Percentiles rank a stretch among this genome's conserved stretches.
phyloP scores from a whole-genome alignment of 495 filamentous ascomycete genomes.

The Neurospora discreta region DNA sequence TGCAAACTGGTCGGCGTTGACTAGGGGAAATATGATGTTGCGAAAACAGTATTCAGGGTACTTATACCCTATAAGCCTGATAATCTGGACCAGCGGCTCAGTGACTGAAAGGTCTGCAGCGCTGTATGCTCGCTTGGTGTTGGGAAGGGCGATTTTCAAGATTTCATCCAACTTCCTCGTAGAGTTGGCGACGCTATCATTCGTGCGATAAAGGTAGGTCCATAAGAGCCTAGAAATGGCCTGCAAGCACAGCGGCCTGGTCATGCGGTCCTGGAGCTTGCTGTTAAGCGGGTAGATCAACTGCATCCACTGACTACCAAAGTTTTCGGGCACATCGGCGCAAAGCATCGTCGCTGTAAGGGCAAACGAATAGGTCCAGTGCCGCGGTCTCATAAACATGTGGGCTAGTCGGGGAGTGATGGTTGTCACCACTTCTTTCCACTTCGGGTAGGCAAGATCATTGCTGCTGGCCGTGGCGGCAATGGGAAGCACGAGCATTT shows the following conservation, averaged over 20 bases:
- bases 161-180: conserved; percentile 81
- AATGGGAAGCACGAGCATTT: conserved; percentile 77
- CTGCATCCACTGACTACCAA: conserved; percentile 75
- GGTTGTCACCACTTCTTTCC: conserved; percentile 70
- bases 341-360: conserved; percentile 76
- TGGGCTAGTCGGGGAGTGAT: conserved; percentile 64
- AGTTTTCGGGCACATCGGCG: conserved; percentile 72
- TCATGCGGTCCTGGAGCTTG: conserved; percentile 70
- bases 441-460: conserved; percentile 67
- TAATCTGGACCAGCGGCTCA: conserved; percentile 84
- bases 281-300: conserved; percentile 63
- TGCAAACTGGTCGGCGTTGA: conserved; percentile 82
- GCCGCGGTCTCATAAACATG: conserved; percentile 80
- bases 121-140: conserved; percentile 62
- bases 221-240: conserved; percentile 88
- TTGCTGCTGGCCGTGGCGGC: conserved; percentile 62
- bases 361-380: conserved; percentile 82
- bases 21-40: conserved; percentile 82
- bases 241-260: conserved; percentile 71
- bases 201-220: conserved; percentile 83
- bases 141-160: conserved; percentile 66
- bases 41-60: conserved; percentile 88
- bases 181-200: conserved; percentile 53
- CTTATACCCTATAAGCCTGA: conserved; percentile 89
- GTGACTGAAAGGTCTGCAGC: conserved; percentile 70